Evolutionary conservation across 305 asterid genomes (phyloP).

Genomic region (Fraxinus ornus): DNA sequence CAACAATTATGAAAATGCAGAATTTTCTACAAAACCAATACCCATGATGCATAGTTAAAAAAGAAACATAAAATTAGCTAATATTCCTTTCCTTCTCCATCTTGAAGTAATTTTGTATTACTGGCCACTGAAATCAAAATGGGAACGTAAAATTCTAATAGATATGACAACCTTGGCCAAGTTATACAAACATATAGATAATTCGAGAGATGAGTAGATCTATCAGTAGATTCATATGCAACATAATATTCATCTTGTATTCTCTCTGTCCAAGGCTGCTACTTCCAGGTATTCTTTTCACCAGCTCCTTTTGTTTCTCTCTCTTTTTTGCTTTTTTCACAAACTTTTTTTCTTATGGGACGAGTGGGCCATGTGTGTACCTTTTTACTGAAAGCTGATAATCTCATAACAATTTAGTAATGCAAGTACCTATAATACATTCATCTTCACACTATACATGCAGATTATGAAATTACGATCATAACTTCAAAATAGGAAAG

Average conservation of each 20-base stretch:
- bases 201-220: constrained; percentile 1
- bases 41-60: not conserved
- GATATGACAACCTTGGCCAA: not conserved
- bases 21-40: not conserved
- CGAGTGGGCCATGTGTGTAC: not conserved
- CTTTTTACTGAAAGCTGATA: constrained; percentile 1
- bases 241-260: not conserved
- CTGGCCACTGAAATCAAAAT: not conserved
- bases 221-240: not conserved
- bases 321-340: not conserved
- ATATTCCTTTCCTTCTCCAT: not conserved
- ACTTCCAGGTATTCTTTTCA: not conserved
- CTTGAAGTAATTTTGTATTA: not conserved
- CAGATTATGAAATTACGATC: not conserved
- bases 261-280: not conserved
- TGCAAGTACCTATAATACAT: not conserved
- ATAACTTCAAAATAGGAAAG: constrained; percentile 18
- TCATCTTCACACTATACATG: not conserved
- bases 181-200: not conserved
- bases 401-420: not conserved
- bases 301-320: not conserved
- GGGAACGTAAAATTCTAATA: not conserved
- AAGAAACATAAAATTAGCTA: not conserved
- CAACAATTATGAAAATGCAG: not conserved
- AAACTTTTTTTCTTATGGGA: not conserved